phyloP scores from a whole-genome alignment of 495 filamentous ascomycete genomes.

The Alectoria sarmentosa region DNA sequence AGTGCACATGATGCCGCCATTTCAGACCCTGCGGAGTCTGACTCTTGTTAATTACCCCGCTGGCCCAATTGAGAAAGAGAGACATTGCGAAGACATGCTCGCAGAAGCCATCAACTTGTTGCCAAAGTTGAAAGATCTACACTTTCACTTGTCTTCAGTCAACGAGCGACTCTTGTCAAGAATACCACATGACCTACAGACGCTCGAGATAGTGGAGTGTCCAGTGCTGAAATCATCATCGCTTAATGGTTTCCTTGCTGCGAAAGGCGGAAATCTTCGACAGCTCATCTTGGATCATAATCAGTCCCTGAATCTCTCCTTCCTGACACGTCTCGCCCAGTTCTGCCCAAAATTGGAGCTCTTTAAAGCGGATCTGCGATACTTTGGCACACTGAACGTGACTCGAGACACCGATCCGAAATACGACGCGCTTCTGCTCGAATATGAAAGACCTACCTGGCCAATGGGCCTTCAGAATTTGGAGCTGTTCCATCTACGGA shows the following conservation, averaged over 20 bases:
- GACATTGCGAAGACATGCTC: constrained; percentile 41
- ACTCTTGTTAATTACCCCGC: constrained; percentile 58
- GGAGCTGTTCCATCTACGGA: constrained; percentile 66
- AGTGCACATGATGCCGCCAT: constrained; percentile 51
- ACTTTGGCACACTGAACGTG: constrained; percentile 45
- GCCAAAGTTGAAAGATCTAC: constrained; percentile 52
- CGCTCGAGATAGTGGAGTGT: constrained; percentile 68
- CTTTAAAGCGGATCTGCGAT: constrained; percentile 67
- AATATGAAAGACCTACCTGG: constrained; percentile 64
- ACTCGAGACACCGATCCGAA: constrained; percentile 64
- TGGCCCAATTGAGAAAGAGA: constrained; percentile 25
- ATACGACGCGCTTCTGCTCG: constrained; percentile 54
- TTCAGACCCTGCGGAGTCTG: constrained; percentile 52
- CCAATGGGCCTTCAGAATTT: constrained; percentile 59
- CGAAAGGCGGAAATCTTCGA: constrained; percentile 54
- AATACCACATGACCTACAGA: constrained; percentile 55
- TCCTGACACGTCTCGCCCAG: constrained; percentile 51
- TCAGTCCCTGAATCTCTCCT: constrained; percentile 63
- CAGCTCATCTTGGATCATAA: constrained; percentile 68
- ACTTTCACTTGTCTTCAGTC: constrained; percentile 61
- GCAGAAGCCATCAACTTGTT: constrained; percentile 52
- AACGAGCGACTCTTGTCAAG: constrained; percentile 49
- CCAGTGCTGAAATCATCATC: constrained; percentile 54
- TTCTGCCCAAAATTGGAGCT: constrained; percentile 61
- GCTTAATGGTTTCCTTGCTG: constrained; percentile 52